Evolutionary conservation across 768 basidiomycete species (phyloP).

Genomic region (Chalciporus pseudorubinellus): DNA sequence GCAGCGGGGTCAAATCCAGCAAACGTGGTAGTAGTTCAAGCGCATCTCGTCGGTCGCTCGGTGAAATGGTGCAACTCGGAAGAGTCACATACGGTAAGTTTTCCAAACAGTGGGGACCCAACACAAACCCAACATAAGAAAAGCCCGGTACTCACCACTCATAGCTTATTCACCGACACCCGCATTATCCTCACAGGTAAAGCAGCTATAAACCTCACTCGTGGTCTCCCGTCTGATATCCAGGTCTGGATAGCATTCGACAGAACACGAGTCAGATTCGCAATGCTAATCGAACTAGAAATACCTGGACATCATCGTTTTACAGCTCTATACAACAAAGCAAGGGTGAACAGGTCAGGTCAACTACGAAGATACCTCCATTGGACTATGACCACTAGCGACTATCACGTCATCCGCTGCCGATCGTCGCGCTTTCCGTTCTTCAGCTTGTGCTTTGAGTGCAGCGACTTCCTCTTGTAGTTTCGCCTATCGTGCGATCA

Average conservation of each 20-base stretch:
- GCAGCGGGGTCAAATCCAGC: no score
- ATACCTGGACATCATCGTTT: neutral
- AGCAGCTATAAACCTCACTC: neutral
- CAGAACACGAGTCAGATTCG: neutral
- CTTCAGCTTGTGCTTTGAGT: constrained; percentile 48
- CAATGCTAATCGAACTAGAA: neutral
- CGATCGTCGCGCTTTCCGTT: constrained; percentile 37
- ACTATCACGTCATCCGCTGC: constrained; percentile 30
- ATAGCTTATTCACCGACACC: no score
- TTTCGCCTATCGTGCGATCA: constrained; percentile 42
- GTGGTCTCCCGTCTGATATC: neutral
- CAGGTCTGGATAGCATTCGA: neutral
- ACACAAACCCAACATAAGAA: no score
- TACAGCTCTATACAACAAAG: neutral
- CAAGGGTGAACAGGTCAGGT: neutral
- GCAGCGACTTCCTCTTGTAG: constrained; percentile 57
- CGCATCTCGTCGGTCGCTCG: no score
- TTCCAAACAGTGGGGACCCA: no score
- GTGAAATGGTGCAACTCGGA: no score
- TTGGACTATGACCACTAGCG: constrained; percentile 29
- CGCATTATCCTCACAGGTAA: no score
- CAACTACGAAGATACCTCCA: constrained; percentile 27
- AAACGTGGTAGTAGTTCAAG: no score
- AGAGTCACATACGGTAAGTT: no score
- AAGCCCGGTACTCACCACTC: no score